Evolutionary conservation across 2,329 filamentous ascomycete genomes (phyloP).

Genomic region (Colletotrichum lentis): DNA sequence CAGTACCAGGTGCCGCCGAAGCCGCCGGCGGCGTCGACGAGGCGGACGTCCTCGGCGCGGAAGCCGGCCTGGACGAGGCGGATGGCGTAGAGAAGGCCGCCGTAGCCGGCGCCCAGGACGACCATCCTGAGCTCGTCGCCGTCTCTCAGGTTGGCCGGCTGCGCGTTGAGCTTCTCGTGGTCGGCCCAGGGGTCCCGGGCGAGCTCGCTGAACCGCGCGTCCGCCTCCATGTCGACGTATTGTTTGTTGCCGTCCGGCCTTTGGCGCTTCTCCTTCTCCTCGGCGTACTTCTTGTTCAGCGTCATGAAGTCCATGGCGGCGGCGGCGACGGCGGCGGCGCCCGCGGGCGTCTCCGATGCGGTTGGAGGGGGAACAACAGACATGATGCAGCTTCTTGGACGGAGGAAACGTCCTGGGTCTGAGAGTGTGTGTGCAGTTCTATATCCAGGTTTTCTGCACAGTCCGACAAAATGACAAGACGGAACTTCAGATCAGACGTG

Average conservation of each 20-base stretch:
- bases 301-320: slow-evolving; percentile 37
- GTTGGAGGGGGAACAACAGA: slow-evolving; percentile 6
- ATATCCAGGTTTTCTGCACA: too few relatives aligned
- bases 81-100: slow-evolving; percentile 46
- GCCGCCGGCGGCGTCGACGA: slow-evolving; percentile 54
- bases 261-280: slow-evolving; percentile 48
- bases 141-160: slow-evolving; percentile 40
- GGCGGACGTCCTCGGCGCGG: slow-evolving; percentile 48
- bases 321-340: slow-evolving; percentile 16
- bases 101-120: slow-evolving; percentile 49
- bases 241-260: slow-evolving; percentile 46
- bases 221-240: slow-evolving; percentile 44
- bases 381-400: slow-evolving; percentile 8
- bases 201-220: slow-evolving; percentile 41
- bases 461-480: not conserved
- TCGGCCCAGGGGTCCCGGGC: slow-evolving; percentile 49
- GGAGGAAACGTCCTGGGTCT: not conserved
- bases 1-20: slow-evolving; percentile 63
- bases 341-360: slow-evolving; percentile 5
- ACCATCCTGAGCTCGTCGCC: slow-evolving; percentile 45
- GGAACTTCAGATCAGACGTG: not conserved
- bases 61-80: slow-evolving; percentile 42
- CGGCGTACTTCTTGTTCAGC: slow-evolving; percentile 45
- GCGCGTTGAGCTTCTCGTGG: slow-evolving; percentile 45
- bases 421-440: too few relatives aligned